Evolutionary conservation across 495 filamentous ascomycete genomes (phyloP).

Genomic region (Letharia lupina): DNA sequence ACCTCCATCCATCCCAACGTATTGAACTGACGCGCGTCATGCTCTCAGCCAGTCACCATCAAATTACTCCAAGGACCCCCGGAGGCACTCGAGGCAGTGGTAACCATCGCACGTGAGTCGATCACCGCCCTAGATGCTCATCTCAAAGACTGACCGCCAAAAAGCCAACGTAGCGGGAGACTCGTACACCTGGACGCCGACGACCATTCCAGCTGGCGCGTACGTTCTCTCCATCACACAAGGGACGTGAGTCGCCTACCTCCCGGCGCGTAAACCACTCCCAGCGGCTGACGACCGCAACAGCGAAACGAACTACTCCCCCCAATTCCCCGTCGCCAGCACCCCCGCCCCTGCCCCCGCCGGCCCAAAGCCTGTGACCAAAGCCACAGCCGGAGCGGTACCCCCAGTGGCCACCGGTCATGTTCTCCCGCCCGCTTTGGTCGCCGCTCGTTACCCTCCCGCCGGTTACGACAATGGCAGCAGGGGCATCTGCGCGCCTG

Average conservation of each 20-base stretch:
- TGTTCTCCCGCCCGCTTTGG: background rate
- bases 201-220: background rate
- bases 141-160: constrained; percentile 1
- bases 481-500: background rate
- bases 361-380: background rate
- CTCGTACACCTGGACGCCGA: constrained; percentile 18
- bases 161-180: constrained; percentile 1
- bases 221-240: constrained; percentile 25
- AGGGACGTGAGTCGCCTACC: background rate
- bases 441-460: background rate
- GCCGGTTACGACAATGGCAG: background rate
- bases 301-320: constrained; percentile 24
- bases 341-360: background rate
- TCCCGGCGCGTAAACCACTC: background rate
- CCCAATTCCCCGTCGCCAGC: constrained; percentile 18
- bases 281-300: background rate
- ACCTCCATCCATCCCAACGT: background rate
- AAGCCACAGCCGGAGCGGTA: background rate
- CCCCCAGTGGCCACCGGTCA: background rate
- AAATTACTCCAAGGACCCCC: constrained; percentile 13
- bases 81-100: constrained; percentile 11
- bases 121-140: background rate
- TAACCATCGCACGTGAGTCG: constrained; percentile 15
- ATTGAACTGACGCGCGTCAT: background rate
- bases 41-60: constrained; percentile 21